Evolutionary conservation across 2,329 filamentous ascomycete species (phyloP).

Genomic region (Bipolaris bicolor): DNA sequence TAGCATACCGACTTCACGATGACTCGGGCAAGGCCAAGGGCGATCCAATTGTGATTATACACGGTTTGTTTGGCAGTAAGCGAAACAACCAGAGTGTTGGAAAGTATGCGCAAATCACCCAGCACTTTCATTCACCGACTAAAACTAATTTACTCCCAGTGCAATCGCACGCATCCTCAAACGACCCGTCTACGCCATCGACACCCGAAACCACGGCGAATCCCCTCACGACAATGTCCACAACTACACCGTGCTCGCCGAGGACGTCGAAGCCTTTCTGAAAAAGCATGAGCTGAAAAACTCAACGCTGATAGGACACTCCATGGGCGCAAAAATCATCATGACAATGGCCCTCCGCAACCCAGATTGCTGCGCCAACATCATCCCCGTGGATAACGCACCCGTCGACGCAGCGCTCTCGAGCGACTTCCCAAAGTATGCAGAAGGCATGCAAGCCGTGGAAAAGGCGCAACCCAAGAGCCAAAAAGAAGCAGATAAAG

Average conservation of each 20-base stretch:
- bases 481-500: slow-evolving; percentile 79
- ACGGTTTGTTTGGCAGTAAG: slow-evolving; percentile 93
- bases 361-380: slow-evolving; percentile 69
- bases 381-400: slow-evolving; percentile 90
- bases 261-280: slow-evolving; percentile 83
- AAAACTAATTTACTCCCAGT: slow-evolving; percentile 54
- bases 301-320: slow-evolving; percentile 86
- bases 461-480: slow-evolving; percentile 70
- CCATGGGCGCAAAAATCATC: slow-evolving; percentile 94
- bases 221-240: slow-evolving; percentile 79
- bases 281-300: slow-evolving; percentile 70
- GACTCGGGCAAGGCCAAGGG: slow-evolving; percentile 44
- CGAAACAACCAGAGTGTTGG: slow-evolving; percentile 94
- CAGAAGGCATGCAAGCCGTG: slow-evolving; percentile 83
- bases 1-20: slow-evolving; percentile 46
- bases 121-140: neutral
- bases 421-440: slow-evolving; percentile 77
- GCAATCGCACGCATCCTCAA: slow-evolving; percentile 80
- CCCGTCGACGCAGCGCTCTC: slow-evolving; percentile 79
- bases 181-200: slow-evolving; percentile 81
- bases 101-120: slow-evolving; percentile 65
- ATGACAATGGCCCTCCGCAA: slow-evolving; percentile 82
- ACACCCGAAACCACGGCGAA: slow-evolving; percentile 91
- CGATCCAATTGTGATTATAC: slow-evolving; percentile 83
- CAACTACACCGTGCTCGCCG: slow-evolving; percentile 81